phyloP scores from a whole-genome alignment of 345 rosid species.

The Gossypium thurberi region DNA sequence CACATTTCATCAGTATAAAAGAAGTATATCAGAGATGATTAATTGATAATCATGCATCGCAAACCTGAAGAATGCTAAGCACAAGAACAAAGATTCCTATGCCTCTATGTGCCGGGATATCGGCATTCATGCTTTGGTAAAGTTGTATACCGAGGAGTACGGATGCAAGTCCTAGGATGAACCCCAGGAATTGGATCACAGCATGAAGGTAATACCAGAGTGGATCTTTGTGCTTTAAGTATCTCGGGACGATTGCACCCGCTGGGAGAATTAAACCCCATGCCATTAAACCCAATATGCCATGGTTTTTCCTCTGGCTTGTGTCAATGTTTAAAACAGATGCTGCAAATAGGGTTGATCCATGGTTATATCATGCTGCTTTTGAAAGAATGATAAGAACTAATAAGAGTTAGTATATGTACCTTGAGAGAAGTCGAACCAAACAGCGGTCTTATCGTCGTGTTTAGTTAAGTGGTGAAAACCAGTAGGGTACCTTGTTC shows the following conservation, averaged over 20 bases:
- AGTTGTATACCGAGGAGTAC: constrained; percentile 65
- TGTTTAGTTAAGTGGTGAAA: constrained; percentile 43
- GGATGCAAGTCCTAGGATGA: constrained; percentile 53
- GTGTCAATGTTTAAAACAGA: constrained; percentile 24
- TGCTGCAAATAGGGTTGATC: constrained; percentile 14
- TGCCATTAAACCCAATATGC: constrained; percentile 54
- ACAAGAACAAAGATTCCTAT: constrained; percentile 71
- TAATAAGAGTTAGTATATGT: background rate
- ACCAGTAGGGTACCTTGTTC: constrained; percentile 44
- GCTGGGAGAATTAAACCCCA: constrained; percentile 79
- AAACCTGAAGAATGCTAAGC: constrained; percentile 82
- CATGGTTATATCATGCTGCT: background rate
- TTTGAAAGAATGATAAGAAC: background rate
- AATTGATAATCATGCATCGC: background rate
- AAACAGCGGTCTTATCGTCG: constrained; percentile 57
- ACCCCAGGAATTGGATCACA: constrained; percentile 55
- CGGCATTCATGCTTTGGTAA: constrained; percentile 39
- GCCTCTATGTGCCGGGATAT: constrained; percentile 64
- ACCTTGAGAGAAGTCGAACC: constrained; percentile 73
- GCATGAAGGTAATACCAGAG: constrained; percentile 82
- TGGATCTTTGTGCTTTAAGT: constrained; percentile 78
- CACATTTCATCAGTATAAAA: background rate
- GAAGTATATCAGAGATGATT: background rate
- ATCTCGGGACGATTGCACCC: constrained; percentile 76
- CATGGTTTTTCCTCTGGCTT: constrained; percentile 63